These are phyloP conservation scores for Yamadazyma diospyri DNA, from an alignment of 1,139 yeast species.

Conservation along the genomic window DNA sequence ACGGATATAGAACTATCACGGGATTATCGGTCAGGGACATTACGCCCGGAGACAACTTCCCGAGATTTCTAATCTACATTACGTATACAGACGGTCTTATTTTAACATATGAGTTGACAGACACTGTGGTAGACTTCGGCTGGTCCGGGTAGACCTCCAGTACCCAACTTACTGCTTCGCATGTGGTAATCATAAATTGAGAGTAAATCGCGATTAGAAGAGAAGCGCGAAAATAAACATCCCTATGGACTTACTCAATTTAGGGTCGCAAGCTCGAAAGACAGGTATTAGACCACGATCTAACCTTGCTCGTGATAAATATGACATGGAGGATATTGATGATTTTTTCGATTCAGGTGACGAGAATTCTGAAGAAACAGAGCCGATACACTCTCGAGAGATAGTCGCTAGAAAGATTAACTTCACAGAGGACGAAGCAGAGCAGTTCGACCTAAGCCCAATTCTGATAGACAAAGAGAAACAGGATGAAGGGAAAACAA, in stretches of 20 bases:
- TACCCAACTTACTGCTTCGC: too few species aligned
- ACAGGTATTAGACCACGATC: conserved; percentile 54
- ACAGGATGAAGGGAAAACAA: not conserved
- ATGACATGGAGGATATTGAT: conserved; percentile 76
- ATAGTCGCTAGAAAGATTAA: conserved; percentile 31
- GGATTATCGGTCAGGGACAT: conserved; percentile 28
- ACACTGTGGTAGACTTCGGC: conserved; percentile 1
- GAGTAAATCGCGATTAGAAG: too few species aligned
- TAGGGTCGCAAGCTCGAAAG: conserved; percentile 57
- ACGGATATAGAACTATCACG: conserved; percentile 30
- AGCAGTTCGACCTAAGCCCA: conserved; percentile 31
- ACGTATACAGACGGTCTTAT: conserved; percentile 34
- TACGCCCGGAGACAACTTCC: conserved; percentile 15
- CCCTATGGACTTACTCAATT: conserved; percentile 45
- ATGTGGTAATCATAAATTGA: too few species aligned
- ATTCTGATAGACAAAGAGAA: conserved; percentile 14
- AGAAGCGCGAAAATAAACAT: conserved; percentile 1
- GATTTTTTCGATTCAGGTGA: conserved; percentile 63
- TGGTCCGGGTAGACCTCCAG: too few species aligned
- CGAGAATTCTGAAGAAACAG: conserved; percentile 1
- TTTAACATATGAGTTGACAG: conserved; percentile 21
- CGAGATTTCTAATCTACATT: conserved; percentile 26
- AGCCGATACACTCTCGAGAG: not conserved
- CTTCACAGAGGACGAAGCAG: conserved; percentile 37
- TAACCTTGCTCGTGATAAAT: conserved; percentile 56